Conservation (phyloP, 1,139 yeast species). For the Blastobotrys aristatus region DNA sequence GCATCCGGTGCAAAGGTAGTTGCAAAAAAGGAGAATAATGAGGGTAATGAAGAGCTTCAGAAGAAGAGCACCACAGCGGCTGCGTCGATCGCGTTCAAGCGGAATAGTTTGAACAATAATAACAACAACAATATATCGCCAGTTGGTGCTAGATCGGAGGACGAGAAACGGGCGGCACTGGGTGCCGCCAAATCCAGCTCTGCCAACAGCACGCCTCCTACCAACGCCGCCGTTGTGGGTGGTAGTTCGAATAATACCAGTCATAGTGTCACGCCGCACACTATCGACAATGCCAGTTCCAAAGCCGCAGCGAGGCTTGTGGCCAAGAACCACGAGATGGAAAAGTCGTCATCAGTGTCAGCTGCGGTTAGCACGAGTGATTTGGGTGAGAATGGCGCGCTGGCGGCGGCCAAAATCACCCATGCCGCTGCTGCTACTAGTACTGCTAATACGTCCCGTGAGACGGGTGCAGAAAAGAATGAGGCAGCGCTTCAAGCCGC, state of each 20-base stretch:
- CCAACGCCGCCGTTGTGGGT: no score
- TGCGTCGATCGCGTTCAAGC: conserved; percentile 12
- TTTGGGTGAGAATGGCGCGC: not conserved
- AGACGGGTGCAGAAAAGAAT: not conserved
- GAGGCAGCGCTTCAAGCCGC: conserved; percentile 9
- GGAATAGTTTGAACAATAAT: not conserved
- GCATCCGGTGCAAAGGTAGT: conserved; percentile 3
- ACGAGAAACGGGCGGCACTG: not conserved
- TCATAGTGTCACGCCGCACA: no score
- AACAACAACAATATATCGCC: not conserved
- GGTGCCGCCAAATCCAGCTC: not conserved
- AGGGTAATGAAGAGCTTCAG: not conserved
- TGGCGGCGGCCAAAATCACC: conserved; percentile 9
- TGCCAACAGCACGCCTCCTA: no score
- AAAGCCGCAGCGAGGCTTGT: no score
- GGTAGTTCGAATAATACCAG: no score
- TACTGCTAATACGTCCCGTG: not conserved
- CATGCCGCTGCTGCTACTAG: not conserved
- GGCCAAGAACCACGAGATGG: no score
- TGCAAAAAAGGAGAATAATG: not conserved
- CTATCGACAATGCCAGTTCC: no score
- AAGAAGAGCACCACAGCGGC: conserved; percentile 10
- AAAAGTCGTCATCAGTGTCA: no score
- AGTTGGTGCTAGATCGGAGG: not conserved
- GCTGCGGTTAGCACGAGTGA: no score